These are phyloP conservation scores for Schizochytrium sp. DNA, from an alignment of 108 stramenopile species.

Conservation along the genomic window DNA sequence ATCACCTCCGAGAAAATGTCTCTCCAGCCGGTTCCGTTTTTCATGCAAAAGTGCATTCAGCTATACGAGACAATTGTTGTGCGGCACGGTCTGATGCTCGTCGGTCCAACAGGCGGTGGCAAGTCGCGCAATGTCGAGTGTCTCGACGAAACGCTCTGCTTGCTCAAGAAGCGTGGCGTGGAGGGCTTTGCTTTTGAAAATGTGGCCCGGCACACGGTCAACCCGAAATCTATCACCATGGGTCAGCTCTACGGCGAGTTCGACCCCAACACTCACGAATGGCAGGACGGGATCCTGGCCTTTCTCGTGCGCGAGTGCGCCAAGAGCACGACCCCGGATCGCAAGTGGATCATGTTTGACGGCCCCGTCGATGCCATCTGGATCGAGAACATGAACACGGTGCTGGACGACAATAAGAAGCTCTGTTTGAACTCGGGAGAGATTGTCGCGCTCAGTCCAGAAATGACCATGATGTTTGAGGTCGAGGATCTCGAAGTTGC, in stretches of 20 bases:
- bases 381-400: conserved; percentile 73
- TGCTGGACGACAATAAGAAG: conserved; percentile 69
- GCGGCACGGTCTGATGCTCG: conserved; percentile 63
- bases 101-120: conserved; percentile 59
- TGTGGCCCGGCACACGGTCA: conserved; percentile 50
- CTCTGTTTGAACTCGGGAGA: conserved; percentile 59
- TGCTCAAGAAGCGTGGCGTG: conserved; percentile 19
- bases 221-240: conserved; percentile 49
- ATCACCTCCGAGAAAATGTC: conserved; percentile 28
- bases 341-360: conserved; percentile 64
- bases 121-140: conserved; percentile 53
- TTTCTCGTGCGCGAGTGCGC: conserved; percentile 55
- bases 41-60: conserved; percentile 52
- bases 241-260: conserved; percentile 66
- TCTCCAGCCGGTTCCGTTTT: conserved; percentile 37
- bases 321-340: conserved; percentile 42
- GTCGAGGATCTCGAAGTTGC: conserved; percentile 58
- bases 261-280: conserved; percentile 60
- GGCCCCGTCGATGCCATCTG: conserved; percentile 66
- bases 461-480: conserved; percentile 69
- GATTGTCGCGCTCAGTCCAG: conserved; percentile 53
- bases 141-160: conserved; percentile 40
- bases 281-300: conserved; percentile 61
- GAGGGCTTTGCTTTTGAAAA: conserved; percentile 50
- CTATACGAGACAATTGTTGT: conserved; percentile 66